phyloP scores from a whole-genome alignment of 805 yeast species.

The Ogataea haglerorum region DNA sequence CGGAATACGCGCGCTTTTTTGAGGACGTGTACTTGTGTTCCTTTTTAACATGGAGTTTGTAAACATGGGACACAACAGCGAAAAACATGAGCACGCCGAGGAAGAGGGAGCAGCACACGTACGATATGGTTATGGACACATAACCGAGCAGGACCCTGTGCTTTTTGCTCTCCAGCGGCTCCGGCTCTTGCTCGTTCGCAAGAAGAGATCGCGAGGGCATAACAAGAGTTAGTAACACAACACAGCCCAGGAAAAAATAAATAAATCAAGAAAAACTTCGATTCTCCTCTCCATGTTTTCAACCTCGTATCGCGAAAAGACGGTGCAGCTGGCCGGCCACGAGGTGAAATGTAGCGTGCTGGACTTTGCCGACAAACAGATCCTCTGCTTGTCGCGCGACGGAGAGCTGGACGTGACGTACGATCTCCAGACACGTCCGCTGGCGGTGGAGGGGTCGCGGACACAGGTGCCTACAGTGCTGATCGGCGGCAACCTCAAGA shows the following conservation, averaged over 20 bases:
- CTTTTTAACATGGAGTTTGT: slow-evolving; percentile 8
- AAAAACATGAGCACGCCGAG: slow-evolving; percentile 24
- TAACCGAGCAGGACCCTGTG: slow-evolving; percentile 10
- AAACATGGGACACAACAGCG: slow-evolving; percentile 22
- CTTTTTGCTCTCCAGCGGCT: slow-evolving; percentile 12
- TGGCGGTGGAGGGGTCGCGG: background rate
- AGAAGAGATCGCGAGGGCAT: slow-evolving; percentile 11
- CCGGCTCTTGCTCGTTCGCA: slow-evolving; percentile 10
- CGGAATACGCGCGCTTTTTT: slow-evolving; percentile 23
- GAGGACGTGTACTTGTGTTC: slow-evolving; percentile 10
- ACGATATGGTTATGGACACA: slow-evolving; percentile 12
- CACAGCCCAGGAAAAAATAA: slow-evolving; percentile 2
- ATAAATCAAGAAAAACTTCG: background rate
- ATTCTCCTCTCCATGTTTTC: background rate
- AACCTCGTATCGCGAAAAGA: slow-evolving; percentile 7
- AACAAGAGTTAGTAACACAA: background rate
- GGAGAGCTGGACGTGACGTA: slow-evolving; percentile 49
- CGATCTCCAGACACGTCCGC: slow-evolving; percentile 36
- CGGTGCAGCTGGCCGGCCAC: slow-evolving; percentile 6
- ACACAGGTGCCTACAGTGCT: slow-evolving; percentile 29
- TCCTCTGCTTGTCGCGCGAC: slow-evolving; percentile 39
- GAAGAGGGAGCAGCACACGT: slow-evolving; percentile 23
- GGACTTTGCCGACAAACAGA: slow-evolving; percentile 38
- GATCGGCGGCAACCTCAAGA: slow-evolving; percentile 45
- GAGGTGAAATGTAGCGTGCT: slow-evolving; percentile 24